Conservation (phyloP, 2,329 filamentous ascomycete species). For the Fusarium keratoplasticum region DNA sequence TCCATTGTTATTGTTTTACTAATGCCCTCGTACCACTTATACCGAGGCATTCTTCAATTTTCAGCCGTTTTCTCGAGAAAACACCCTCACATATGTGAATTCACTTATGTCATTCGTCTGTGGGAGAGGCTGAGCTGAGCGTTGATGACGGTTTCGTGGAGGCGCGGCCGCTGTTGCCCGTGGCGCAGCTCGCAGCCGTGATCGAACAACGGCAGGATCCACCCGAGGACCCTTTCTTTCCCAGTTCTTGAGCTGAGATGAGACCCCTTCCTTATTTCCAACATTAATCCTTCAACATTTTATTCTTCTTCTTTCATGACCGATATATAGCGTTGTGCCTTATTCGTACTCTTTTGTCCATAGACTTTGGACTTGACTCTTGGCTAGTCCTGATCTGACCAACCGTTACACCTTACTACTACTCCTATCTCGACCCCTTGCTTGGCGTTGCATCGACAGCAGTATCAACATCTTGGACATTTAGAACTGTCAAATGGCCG, state of each 20-base stretch:
- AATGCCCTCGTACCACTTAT: not conserved
- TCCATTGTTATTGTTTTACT: not conserved
- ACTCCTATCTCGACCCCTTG: not conserved
- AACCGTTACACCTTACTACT: not conserved
- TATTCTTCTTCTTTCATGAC: not conserved
- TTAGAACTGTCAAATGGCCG: conserved; percentile 39
- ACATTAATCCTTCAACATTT: not conserved
- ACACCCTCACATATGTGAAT: not conserved
- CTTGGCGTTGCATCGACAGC: not conserved
- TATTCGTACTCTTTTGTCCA: not conserved
- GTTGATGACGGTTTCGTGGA: conserved; percentile 14
- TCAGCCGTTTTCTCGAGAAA: not conserved
- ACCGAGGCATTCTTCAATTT: not conserved
- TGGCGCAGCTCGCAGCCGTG: conserved; percentile 22
- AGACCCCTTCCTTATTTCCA: not conserved
- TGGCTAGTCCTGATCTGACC: not conserved
- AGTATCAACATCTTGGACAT: not conserved
- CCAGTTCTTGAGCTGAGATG: conserved; percentile 5
- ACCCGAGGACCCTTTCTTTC: not conserved
- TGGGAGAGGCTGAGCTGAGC: conserved; percentile 14
- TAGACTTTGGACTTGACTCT: not conserved
- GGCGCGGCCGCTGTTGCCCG: conserved; percentile 15
- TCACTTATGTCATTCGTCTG: not conserved
- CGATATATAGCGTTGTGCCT: not conserved
- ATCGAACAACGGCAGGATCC: not conserved